Percentiles rank a stretch among this genome's conserved stretches.
These are phyloP conservation scores for Lentinula novae-zelandiae DNA, from an alignment of 1,284 basidiomycete species.

Conservation along the genomic window DNA sequence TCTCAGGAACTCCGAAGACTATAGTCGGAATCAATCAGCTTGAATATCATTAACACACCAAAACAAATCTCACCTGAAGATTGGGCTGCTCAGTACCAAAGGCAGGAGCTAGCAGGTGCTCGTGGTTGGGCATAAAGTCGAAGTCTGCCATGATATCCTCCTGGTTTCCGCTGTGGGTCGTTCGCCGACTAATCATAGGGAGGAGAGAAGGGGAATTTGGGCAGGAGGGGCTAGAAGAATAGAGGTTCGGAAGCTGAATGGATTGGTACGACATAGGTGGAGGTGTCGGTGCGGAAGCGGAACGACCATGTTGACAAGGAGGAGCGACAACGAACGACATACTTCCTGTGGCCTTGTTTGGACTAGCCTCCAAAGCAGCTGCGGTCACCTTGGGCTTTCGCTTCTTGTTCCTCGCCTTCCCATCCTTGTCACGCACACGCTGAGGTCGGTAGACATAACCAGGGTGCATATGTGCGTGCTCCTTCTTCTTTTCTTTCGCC, in stretches of 20 bases:
- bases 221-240: constrained; percentile 55
- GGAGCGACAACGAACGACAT: constrained; percentile 54
- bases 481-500: constrained; percentile 18
- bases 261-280: constrained; percentile 50
- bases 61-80: constrained; percentile 29
- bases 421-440: constrained; percentile 55
- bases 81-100: constrained; percentile 35
- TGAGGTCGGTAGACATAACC: constrained; percentile 44
- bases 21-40: constrained; percentile 10
- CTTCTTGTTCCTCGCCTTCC: constrained; percentile 40
- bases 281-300: constrained; percentile 50
- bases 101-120: constrained; percentile 24
- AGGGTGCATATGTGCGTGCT: constrained; percentile 14
- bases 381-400: constrained; percentile 31
- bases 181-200: constrained; percentile 55
- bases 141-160: constrained; percentile 41
- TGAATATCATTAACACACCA: not conserved
- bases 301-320: constrained; percentile 43
- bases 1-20: constrained; percentile 44
- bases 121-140: constrained; percentile 38
- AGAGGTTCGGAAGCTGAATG: constrained; percentile 61
- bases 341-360: constrained; percentile 29
- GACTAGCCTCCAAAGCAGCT: constrained; percentile 39
- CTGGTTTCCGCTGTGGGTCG: constrained; percentile 44
- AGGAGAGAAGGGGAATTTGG: constrained; percentile 58